These are phyloP conservation scores for Xenosphaeropsis pyriputrescens DNA, from an alignment of 2,329 filamentous ascomycete species.

Conservation along the genomic window DNA sequence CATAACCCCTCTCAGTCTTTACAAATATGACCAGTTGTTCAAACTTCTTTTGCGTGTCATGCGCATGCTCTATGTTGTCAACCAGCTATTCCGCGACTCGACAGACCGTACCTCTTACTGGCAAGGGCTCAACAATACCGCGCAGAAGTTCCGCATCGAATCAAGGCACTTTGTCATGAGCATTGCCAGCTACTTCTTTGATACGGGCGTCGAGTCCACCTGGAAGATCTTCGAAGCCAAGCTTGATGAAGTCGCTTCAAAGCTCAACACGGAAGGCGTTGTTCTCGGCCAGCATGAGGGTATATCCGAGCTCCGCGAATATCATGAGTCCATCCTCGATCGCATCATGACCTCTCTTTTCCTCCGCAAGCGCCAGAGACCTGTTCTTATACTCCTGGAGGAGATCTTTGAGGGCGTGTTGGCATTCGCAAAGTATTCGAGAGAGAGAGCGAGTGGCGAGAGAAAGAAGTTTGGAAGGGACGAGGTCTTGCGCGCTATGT, in stretches of 20 bases:
- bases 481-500: slow-evolving; percentile 33
- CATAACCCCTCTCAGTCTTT: slow-evolving; percentile 54
- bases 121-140: slow-evolving; percentile 9
- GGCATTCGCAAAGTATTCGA: slow-evolving; percentile 43
- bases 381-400: slow-evolving; percentile 58
- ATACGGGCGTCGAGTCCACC: slow-evolving; percentile 56
- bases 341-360: slow-evolving; percentile 61
- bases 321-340: slow-evolving; percentile 62
- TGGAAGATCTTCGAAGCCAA: slow-evolving; percentile 60
- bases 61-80: slow-evolving; percentile 65
- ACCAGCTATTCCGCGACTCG: slow-evolving; percentile 45
- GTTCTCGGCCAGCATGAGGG: slow-evolving; percentile 35
- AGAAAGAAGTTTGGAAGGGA: slow-evolving; percentile 17
- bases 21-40: slow-evolving; percentile 79
- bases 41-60: slow-evolving; percentile 62
- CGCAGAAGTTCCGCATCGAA: slow-evolving; percentile 52
- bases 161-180: slow-evolving; percentile 66
- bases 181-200: slow-evolving; percentile 66
- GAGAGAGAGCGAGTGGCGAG: slow-evolving; percentile 23
- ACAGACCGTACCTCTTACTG: slow-evolving; percentile 19
- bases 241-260: slow-evolving; percentile 45
- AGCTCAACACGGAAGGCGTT: slow-evolving; percentile 30
- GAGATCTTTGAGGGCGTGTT: slow-evolving; percentile 64
- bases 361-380: slow-evolving; percentile 59
- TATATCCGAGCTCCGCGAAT: slow-evolving; percentile 49